Evolutionary conservation across 805 yeast species (phyloP), one percentile per base, ranked within the genome.

Genomic region (Sugiyamaella mastotermitis): DNA sequence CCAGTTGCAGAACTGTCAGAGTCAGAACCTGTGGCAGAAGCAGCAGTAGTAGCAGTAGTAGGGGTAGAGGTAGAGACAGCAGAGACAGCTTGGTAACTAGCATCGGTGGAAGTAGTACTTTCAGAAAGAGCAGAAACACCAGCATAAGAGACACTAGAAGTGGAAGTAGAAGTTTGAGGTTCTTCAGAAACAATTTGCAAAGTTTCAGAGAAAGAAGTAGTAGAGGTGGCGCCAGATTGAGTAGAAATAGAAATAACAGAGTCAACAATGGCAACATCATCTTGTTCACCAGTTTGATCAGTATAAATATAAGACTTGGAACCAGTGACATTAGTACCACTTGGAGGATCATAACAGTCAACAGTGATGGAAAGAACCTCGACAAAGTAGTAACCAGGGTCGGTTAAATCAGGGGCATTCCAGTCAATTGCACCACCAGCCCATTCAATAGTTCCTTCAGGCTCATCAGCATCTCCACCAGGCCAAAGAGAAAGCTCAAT

Each of bases 381-480:
- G 19, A 83, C 78, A 57, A 77, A 85, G 65, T 74, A 80, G 66
- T 87, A 88, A n/a, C 97, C 96, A 36, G 79, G 74, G 41, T 81
- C 66, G 43, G 67, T 52, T 42, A 87, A 73, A 60, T 86, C 96
- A 3, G 68, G 57, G 10, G 88, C 72, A 58, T 80, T 62, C 97
- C 97, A 88, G 65, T 84, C 68, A 45, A 88, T 76, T 20, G 47
- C 66, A 64, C 97, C 97, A 63, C 95, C 95, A 25, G 95, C 83
- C 88, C 88, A 80, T 43, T 68, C 71, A 41, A 75, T 66, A n/a
- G 87, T 81, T 32, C 87, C 88, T 46, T 57, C 64, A 3, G 68
- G 65, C 49, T 75, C 76, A 31, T 47, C 27, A 19, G 72, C 52
- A 46, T 60, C 68, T 25, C 78, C 78, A 36, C 71, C 78, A 27